Base-by-base conservation (phyloP, 169 alveolate genomes). In the Eimeria zaria region DNA sequence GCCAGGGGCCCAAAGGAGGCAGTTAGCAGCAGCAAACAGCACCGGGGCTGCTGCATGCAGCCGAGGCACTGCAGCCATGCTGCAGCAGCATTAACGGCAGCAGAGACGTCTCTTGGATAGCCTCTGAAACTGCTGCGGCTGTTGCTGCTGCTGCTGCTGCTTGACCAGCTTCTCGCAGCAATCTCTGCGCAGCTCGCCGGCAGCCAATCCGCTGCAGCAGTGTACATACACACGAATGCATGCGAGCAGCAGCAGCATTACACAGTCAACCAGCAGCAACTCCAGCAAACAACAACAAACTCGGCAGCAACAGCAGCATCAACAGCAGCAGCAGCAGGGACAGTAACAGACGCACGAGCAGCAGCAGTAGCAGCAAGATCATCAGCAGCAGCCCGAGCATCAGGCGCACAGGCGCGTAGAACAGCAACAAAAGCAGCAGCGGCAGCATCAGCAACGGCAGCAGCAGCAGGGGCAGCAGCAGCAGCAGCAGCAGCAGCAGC, bases 161-260 rank as follows among this genome's bases (percentile, higher is more conserved):
- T n/a, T 5, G 44, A 27, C 64, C 89, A 78, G 64, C 89, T 18
- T 30, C 41, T 27, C 39, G 89, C 64, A 78, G 89, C 89, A 48
- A 78, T 39, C 30, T 30, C 62, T 6, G 55, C 89, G 20, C 89
- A 78, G 89, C 89, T 78, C 2, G 89, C 89, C 64, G 84, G 84
- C 55, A 74, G 84, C 84, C 84, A 74, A 51, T 74, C 84, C 48
- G 55, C 84, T 74, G 84, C 84, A 74, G 84, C 84, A 74, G 36
- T 18, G 22, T 33, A 71, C 48, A 74, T 30, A 78, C 89, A 48
- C 51, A 48, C 44, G 39, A 7, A 24, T 14, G 64, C 89, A 78
- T 41, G 67, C 89, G 46, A n/a, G 20, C 14, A 71, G 53, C 83
- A 33, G 83, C 83, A 33, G 14, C 83, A 27, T 9, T 6, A 11